A percentile compares a stretch with the other conserved stretches of the same genome.
Evolutionary conservation across 2,329 filamentous ascomycete genomes (phyloP).

Genomic region (Gyromitra esculenta): DNA sequence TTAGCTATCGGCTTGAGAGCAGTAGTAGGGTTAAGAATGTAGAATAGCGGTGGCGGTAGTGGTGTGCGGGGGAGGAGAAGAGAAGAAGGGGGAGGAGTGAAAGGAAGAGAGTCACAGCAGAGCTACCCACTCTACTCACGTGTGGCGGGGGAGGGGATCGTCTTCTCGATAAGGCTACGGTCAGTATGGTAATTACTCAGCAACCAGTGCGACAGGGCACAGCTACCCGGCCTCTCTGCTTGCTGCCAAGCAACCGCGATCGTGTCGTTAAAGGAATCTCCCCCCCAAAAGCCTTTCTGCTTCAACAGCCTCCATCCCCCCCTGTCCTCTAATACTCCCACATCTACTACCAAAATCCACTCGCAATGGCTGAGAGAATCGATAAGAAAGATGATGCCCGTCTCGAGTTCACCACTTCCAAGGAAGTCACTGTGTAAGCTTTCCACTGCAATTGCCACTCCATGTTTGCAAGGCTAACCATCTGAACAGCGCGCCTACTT

Average conservation of each 20-base stretch:
- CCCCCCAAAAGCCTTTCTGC: not conserved
- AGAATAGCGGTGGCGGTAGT: not conserved
- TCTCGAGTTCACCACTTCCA: slow-evolving; percentile 98
- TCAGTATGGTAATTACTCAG: too few relatives aligned
- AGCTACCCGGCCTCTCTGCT: not conserved
- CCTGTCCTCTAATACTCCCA: not conserved
- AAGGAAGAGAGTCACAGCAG: slow-evolving; percentile 23
- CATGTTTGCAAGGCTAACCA: slow-evolving; percentile 44
- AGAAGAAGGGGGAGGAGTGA: not conserved
- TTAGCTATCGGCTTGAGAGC: not conserved
- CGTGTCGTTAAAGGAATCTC: not conserved
- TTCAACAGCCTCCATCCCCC: too few relatives aligned
- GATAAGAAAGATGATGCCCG: slow-evolving; percentile 94
- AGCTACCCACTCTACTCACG: not conserved
- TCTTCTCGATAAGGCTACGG: not conserved
- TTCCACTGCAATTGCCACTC: slow-evolving; percentile 2
- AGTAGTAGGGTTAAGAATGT: not conserved
- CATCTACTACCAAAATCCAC: not conserved
- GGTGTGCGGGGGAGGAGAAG: not conserved
- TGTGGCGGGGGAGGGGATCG: slow-evolving; percentile 48
- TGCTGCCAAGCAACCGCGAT: slow-evolving; percentile 9
- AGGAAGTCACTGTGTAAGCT: slow-evolving; percentile 82
- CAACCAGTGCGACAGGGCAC: not conserved
- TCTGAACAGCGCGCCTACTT: slow-evolving; percentile 55
- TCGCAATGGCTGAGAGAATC: slow-evolving; percentile 86